phyloP scores from a whole-genome alignment of 768 basidiomycete species.

The Boletales sp. region DNA sequence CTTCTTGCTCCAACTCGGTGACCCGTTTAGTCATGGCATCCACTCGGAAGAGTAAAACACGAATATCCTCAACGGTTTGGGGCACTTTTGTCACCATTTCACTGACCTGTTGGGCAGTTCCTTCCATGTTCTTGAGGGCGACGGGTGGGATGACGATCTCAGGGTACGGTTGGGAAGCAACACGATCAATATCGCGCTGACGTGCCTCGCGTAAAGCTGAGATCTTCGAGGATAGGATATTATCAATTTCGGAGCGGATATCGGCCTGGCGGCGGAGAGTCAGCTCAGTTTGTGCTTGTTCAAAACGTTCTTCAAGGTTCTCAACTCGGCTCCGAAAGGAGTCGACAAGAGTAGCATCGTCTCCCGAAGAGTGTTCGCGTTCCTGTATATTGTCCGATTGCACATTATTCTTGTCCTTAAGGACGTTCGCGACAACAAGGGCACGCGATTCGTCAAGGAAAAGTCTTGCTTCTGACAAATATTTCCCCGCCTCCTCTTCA shows the following conservation, averaged over 20 bases:
- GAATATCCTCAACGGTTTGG: conserved; percentile 23
- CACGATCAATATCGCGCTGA: conserved; percentile 15
- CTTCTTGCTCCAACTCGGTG: conserved; percentile 20
- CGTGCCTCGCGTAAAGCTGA: conserved; percentile 19
- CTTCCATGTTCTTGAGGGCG: conserved; percentile 17
- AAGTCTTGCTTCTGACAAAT: conserved; percentile 23
- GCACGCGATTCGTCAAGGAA: conserved; percentile 23
- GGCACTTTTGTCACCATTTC: conserved; percentile 24
- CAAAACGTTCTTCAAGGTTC: conserved; percentile 27
- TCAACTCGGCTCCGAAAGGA: conserved; percentile 16
- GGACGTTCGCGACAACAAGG: conserved; percentile 21
- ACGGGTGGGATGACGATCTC: conserved; percentile 20
- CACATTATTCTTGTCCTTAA: conserved; percentile 11
- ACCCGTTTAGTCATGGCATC: conserved; percentile 19
- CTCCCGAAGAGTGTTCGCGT: not conserved
- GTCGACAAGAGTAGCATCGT: not conserved
- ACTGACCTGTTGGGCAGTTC: conserved; percentile 8
- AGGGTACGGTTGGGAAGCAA: conserved; percentile 11
- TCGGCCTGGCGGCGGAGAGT: conserved; percentile 23
- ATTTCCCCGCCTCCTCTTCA: conserved; percentile 15
- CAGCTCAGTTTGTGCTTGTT: conserved; percentile 28
- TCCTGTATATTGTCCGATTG: conserved; percentile 1
- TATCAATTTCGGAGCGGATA: conserved; percentile 15
- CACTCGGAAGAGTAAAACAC: conserved; percentile 21
- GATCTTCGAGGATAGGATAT: conserved; percentile 17